Evolutionary conservation across 768 basidiomycete genomes (phyloP).

Genomic region (Calocybe indica): DNA sequence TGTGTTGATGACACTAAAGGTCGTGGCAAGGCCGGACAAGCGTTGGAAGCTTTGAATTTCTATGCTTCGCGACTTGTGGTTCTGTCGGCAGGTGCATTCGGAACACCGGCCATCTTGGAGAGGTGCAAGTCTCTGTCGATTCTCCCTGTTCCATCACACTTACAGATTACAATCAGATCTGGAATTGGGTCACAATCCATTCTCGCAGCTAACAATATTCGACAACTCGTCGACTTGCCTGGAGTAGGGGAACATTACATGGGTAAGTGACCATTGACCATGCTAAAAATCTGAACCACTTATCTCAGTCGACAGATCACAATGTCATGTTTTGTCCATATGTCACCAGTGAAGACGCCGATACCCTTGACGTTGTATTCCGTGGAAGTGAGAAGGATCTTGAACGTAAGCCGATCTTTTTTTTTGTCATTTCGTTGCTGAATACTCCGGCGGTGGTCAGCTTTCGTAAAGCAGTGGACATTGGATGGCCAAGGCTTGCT

Average conservation of each 20-base stretch:
- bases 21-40: constrained; percentile 12
- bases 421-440: neutral
- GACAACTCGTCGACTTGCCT: constrained; percentile 54
- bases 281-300: too few relatives aligned
- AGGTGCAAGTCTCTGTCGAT: constrained; percentile 19
- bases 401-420: constrained; percentile 26
- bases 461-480: constrained; percentile 10
- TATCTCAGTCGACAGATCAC: constrained; percentile 27
- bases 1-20: constrained; percentile 32
- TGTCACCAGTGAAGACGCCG: constrained; percentile 34
- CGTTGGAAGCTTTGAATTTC: constrained; percentile 1
- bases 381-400: constrained; percentile 30
- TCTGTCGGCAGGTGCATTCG: constrained; percentile 47
- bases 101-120: constrained; percentile 51
- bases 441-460: neutral
- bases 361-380: constrained; percentile 45
- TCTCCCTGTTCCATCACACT: neutral
- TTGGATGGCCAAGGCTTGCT: constrained; percentile 24
- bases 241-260: constrained; percentile 72
- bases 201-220: constrained; percentile 42
- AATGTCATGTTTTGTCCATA: constrained; percentile 32
- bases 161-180: constrained; percentile 26
- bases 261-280: constrained; percentile 23
- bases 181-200: constrained; percentile 58
- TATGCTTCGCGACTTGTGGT: constrained; percentile 41